Evolutionary conservation across 345 rosid species (phyloP), one percentile per base, ranked within the genome.

Genomic region (Isatis tinctoria): DNA sequence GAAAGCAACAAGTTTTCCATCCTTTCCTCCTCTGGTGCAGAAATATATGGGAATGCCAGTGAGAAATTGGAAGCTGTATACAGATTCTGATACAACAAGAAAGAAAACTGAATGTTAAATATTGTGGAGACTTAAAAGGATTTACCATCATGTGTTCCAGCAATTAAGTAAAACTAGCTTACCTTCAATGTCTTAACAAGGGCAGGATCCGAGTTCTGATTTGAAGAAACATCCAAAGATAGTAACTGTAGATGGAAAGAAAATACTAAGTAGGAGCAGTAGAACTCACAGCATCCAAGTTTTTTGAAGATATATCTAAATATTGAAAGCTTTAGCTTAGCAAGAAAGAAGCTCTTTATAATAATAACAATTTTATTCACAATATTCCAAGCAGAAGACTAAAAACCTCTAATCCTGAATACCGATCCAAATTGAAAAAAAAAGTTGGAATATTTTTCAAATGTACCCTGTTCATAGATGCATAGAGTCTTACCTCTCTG

Each of bases 21-120:
- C 43, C 86, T 78, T 80, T 88, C 89, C 73, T 86, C 87, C 77
- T 81, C 84, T 12, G 90, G 80, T 22, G 88, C 75, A 74, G 85
- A 62, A 78, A 94, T 84, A 66, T 86, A 94, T 14, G 97, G 98
- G 76, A 91, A 91, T 20, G 93, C 98, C 95, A 91, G 28, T 43
- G 98, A 94, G 75, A 88, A 88, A 65, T 85, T 94, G 72, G 97
- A 87, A 43, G 65, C 74, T 16, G 78, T 74, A 80, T 67, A 87
- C 17, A 88, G 83, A 60, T 36, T 86, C 96, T 94, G 88, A 48
- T 3, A 3, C 44, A 74, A 70, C 11, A 69, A 59, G 3, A 18
- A 47, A 9, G 52, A 18, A 83, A 35, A 28, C 35, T 35, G 67
- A 6, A 59, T 37, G 73, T 74, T 47, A 57, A 43, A 56, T n/a